phyloP scores from a whole-genome alignment of 1,284 basidiomycete species.

The Phaffia rhodozyma region DNA sequence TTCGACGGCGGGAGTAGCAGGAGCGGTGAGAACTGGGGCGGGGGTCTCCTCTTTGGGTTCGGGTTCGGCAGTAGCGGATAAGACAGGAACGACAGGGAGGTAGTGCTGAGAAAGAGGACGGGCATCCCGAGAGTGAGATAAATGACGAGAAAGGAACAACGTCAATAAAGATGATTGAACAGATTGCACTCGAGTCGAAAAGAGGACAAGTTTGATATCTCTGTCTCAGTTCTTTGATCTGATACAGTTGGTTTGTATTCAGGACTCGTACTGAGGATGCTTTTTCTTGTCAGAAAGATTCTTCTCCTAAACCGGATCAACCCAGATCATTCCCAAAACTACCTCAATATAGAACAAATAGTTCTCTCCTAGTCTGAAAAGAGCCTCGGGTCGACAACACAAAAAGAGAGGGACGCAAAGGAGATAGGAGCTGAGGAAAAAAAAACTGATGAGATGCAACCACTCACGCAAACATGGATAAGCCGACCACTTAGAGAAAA shows the following conservation, averaged over 20 bases:
- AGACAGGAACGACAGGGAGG: constrained; percentile 53
- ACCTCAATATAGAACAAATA: neutral
- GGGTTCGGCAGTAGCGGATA: constrained; percentile 45
- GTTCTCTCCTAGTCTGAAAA: neutral
- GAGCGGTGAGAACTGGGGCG: constrained; percentile 22
- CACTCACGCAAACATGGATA: constrained; percentile 55
- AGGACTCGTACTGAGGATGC: no score
- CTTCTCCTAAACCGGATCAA: neutral
- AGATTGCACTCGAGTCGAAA: neutral
- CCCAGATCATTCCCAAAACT: neutral
- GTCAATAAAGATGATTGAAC: neutral
- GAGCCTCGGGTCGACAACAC: constrained; percentile 14
- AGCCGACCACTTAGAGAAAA: constrained; percentile 68
- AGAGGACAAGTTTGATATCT: neutral
- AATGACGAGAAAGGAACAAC: neutral
- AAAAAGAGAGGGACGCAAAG: constrained; percentile 25
- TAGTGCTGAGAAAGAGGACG: constrained; percentile 41
- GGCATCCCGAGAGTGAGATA: neutral
- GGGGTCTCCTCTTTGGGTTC: constrained; percentile 14
- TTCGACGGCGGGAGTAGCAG: constrained; percentile 17
- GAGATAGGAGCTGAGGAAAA: constrained; percentile 34
- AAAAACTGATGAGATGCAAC: neutral
- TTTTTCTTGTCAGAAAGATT: neutral
- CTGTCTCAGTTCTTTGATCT: no score
- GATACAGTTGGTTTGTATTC: no score